Evolutionary conservation across 331 rosid genomes (phyloP).

Genomic region (Telfairia occidentalis): DNA sequence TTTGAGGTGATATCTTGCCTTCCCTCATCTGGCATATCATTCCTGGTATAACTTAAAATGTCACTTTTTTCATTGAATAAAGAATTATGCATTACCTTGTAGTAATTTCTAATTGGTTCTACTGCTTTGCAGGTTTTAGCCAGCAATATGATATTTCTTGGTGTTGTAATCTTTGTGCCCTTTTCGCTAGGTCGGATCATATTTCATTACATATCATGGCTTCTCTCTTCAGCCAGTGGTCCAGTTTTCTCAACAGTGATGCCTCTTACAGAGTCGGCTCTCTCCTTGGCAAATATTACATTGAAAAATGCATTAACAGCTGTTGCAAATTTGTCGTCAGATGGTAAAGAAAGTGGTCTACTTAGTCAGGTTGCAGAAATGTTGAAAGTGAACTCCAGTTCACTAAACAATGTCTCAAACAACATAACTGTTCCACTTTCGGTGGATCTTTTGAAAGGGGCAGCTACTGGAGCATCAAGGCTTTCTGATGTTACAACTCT

Average conservation of each 20-base stretch:
- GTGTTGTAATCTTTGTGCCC: slow-evolving; percentile 85
- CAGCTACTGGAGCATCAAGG: slow-evolving; percentile 56
- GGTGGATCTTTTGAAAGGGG: slow-evolving; percentile 56
- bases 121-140: slow-evolving; percentile 70
- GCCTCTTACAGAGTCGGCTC: slow-evolving; percentile 82
- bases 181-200: slow-evolving; percentile 82
- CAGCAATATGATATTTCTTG: slow-evolving; percentile 99
- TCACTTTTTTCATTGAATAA: neutral
- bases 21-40: neutral
- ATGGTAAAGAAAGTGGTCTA: slow-evolving; percentile 49
- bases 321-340: slow-evolving; percentile 61
- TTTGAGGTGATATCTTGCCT: neutral
- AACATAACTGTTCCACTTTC: slow-evolving; percentile 49
- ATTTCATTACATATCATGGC: slow-evolving; percentile 65
- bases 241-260: slow-evolving; percentile 52
- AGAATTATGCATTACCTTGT: neutral
- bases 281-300: slow-evolving; percentile 76
- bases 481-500: slow-evolving; percentile 92
- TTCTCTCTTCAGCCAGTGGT: slow-evolving; percentile 58
- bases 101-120: neutral
- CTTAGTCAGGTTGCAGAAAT: slow-evolving; percentile 68
- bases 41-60: neutral
- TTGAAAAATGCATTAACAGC: slow-evolving; percentile 77
- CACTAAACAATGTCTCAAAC: slow-evolving; percentile 48
- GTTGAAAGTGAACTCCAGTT: slow-evolving; percentile 61